Conservation (phyloP, 2,329 filamentous ascomycete species). For the Colletotrichum orbiculare region DNA sequence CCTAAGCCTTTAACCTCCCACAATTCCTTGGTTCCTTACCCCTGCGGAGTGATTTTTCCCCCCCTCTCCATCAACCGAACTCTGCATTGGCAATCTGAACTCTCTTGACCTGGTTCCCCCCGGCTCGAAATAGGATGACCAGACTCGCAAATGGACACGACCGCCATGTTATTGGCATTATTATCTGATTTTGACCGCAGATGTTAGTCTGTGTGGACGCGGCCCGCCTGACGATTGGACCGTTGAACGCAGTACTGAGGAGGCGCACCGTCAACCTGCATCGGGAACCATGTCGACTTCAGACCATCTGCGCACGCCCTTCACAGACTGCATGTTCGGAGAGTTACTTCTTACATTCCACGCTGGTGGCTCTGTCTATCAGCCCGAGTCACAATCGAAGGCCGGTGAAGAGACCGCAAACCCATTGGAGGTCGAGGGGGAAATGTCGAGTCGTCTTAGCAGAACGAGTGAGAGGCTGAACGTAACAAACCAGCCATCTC, state of each 20-base stretch:
- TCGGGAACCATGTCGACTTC: slow-evolving; percentile 30
- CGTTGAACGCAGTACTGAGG: slow-evolving; percentile 8
- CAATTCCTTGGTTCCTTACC: not conserved
- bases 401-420: no score
- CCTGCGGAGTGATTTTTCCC: not conserved
- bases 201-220: slow-evolving; percentile 22
- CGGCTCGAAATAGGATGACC: slow-evolving; percentile 1
- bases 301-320: slow-evolving; percentile 13
- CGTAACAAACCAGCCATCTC: no score
- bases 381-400: no score
- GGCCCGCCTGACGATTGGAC: slow-evolving; percentile 10
- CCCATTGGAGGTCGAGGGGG: no score
- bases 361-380: no score
- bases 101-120: not conserved
- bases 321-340: slow-evolving; percentile 7
- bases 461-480: not conserved
- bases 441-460: no score
- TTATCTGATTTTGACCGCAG: slow-evolving; percentile 25
- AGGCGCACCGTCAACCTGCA: slow-evolving; percentile 21
- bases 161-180: slow-evolving; percentile 2
- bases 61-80: not conserved
- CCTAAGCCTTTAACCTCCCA: not conserved
- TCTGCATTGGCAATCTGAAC: no score
- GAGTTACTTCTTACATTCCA: no score
- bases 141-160: slow-evolving; percentile 1